Conservation (phyloP, 257 asterid species). For the Solanum chmielewskii region DNA sequence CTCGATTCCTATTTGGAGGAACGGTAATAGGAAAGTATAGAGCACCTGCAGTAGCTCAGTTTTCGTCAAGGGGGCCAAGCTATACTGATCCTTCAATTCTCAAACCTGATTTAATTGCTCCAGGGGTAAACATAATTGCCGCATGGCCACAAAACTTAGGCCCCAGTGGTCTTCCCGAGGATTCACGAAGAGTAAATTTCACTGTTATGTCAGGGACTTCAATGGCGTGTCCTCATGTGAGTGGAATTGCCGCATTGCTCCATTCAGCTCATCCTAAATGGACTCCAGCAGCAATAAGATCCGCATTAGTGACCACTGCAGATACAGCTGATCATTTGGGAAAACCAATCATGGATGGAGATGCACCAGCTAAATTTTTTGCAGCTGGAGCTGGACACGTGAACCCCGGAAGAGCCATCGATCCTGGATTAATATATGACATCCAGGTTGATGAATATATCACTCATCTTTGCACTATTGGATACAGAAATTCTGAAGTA, state of each 20-base stretch:
- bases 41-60: slow-evolving; percentile 86
- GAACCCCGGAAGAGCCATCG: slow-evolving; percentile 56
- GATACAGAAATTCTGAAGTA: slow-evolving; percentile 52
- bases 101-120: slow-evolving; percentile 87
- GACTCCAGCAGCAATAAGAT: slow-evolving; percentile 72
- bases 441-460: slow-evolving; percentile 49
- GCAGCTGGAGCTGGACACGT: slow-evolving; percentile 90
- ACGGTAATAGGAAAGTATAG: slow-evolving; percentile 44
- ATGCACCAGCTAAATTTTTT: slow-evolving; percentile 50
- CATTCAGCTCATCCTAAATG: slow-evolving; percentile 68
- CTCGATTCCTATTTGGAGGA: slow-evolving; percentile 68
- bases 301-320: slow-evolving; percentile 89
- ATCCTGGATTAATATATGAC: slow-evolving; percentile 75
- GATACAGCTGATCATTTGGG: slow-evolving; percentile 48
- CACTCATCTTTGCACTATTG: slow-evolving; percentile 61
- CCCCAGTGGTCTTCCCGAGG: slow-evolving; percentile 80
- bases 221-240: slow-evolving; percentile 92
- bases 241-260: slow-evolving; percentile 70
- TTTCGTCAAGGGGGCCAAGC: slow-evolving; percentile 87
- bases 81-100: slow-evolving; percentile 68
- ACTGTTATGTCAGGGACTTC: slow-evolving; percentile 91
- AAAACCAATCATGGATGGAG: slow-evolving; percentile 67
- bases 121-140: slow-evolving; percentile 86
- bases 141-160: slow-evolving; percentile 95
- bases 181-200: slow-evolving; percentile 83